Evolutionary conservation across 306 rosid species (phyloP), one percentile per base, ranked within the genome.

Genomic region (Benincasa hispida): DNA sequence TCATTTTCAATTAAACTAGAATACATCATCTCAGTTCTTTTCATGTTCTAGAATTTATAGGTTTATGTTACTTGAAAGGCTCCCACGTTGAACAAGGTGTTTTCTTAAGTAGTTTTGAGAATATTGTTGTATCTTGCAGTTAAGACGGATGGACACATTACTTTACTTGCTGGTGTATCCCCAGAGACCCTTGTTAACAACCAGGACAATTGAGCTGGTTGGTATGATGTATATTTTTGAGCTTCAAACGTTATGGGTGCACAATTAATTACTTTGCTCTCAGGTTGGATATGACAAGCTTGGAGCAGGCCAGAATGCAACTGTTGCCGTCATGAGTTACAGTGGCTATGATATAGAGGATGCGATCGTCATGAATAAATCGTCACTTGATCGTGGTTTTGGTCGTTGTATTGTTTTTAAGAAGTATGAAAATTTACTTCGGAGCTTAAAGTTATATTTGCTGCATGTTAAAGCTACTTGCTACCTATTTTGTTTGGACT

Each of bases 321-420:
- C 98, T 3, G 98, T 93, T 77, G 97, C 98, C 78, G 98, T 93
- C 68, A 93, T 93, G 97, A 93, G 98, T 80, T 93, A 91, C 76
- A 93, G 98, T 84, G 98, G 98, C 84, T 93, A 93, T 84, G 98
- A 93, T 76, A 93, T 93, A 72, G 98, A 93, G 87, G 98, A 93
- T 86, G 98, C 97, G 37, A 93, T 93, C 41, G 98, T 93, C 80
- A 93, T 93, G 98, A 93, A 93, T 82, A 93, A 91, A 88, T 82
- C 98, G 51, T 91, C 98, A 67, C 93, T 93, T 45, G 98, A 91
- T 82, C 96, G 97, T 41, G 98, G 98, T n/a, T 93, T 93, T 90
- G 98, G 98, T 61, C 98, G 98, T 70, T 93, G 98, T 80, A 93
- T 93, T 58, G 93, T 90, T 79, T 88, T 90, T 93, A 93, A 93